phyloP scores from a whole-genome alignment of 768 basidiomycete species.

The Tricholoma saponaceum region DNA sequence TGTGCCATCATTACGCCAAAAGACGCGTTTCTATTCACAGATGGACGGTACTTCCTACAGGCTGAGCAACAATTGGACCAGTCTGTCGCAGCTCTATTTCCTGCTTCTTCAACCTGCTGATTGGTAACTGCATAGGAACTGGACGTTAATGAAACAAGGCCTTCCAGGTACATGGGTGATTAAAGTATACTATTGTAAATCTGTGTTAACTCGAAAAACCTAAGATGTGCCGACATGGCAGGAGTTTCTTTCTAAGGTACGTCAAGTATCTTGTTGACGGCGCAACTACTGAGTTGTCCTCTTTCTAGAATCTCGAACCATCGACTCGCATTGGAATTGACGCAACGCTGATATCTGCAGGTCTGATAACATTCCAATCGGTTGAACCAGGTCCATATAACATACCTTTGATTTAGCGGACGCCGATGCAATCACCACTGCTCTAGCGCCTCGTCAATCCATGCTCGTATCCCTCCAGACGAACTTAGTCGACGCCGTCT shows the following conservation, averaged over 20 bases:
- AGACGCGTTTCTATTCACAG: conserved; percentile 84
- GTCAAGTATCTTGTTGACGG: neutral
- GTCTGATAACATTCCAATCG: conserved; percentile 28
- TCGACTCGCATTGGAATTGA: conserved; percentile 78
- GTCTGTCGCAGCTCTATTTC: conserved; percentile 35
- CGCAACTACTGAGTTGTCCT: neutral
- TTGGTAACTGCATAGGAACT: conserved; percentile 51
- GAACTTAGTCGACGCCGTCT: conserved; percentile 81
- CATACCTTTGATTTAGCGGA: conserved; percentile 41
- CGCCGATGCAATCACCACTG: conserved; percentile 55
- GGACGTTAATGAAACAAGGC: conserved; percentile 93
- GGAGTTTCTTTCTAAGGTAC: conserved; percentile 73
- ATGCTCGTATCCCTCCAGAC: conserved; percentile 57
- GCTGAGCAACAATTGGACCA: conserved; percentile 84
- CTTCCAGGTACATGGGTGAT: conserved; percentile 51
- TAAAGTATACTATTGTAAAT: neutral
- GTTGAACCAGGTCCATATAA: neutral
- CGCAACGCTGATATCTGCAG: conserved; percentile 64
- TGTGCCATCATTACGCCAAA: conserved; percentile 72
- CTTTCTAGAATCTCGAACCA: conserved; percentile 51
- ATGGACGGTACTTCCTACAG: conserved; percentile 94
- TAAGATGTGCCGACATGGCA: conserved; percentile 89
- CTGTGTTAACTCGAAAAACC: neutral
- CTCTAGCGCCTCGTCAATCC: conserved; percentile 52
- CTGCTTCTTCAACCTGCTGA: neutral